Evolutionary conservation across 306 rosid genomes (phyloP).

Genomic region (Dryas alaskensis): DNA sequence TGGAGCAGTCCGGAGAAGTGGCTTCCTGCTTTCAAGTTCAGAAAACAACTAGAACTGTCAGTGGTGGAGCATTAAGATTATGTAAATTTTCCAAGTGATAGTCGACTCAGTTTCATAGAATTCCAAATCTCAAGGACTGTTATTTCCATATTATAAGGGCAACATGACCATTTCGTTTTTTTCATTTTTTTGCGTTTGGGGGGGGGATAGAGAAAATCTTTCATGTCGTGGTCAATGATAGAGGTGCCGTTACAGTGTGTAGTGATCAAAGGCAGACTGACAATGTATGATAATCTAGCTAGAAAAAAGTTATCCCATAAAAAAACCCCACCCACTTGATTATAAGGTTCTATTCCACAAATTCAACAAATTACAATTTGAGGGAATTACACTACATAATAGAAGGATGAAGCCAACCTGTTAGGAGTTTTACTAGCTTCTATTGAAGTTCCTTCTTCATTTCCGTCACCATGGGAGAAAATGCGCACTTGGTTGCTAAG

Average conservation of each 20-base stretch:
- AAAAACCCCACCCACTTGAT: not conserved
- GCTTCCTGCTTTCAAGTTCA: conserved; percentile 30
- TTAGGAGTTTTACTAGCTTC: conserved; percentile 46
- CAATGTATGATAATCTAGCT: too few species aligned
- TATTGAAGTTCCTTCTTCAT: conserved; percentile 45
- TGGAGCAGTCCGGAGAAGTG: conserved; percentile 31
- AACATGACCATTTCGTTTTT: not conserved
- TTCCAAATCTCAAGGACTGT: not conserved
- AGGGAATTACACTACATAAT: not conserved
- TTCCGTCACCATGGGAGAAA: conserved; percentile 43
- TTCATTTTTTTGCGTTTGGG: too few species aligned
- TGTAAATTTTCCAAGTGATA: not conserved
- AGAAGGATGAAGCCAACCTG: conserved; percentile 34
- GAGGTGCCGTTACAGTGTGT: too few species aligned
- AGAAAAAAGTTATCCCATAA: not conserved
- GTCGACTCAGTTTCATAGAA: not conserved
- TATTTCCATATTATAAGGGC: not conserved
- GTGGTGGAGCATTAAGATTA: not conserved
- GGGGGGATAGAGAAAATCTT: too few species aligned
- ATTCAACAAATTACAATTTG: not conserved
- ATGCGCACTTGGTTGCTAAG: conserved; percentile 54
- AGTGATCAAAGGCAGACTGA: too few species aligned
- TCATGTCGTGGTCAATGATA: too few species aligned
- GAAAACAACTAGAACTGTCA: not conserved
- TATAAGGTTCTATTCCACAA: not conserved